Percentiles rank a stretch among this genome's conserved stretches.
These are phyloP conservation scores for Xylariaceae sp. DNA, from an alignment of 2,329 filamentous ascomycete genomes.

Conservation along the genomic window DNA sequence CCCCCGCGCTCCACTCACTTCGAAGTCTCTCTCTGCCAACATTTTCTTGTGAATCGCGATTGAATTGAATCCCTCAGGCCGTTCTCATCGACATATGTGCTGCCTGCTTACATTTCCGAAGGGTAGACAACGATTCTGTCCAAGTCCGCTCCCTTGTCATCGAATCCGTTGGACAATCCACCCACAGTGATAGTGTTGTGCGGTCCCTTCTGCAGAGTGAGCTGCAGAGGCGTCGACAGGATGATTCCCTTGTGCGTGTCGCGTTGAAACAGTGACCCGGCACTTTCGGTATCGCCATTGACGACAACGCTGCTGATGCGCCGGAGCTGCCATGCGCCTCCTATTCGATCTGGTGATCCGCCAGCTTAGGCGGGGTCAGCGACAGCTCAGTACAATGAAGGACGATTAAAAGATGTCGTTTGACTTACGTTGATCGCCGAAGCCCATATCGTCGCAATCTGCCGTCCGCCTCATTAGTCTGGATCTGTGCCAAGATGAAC, in stretches of 20 bases:
- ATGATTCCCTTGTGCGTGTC: slow-evolving; percentile 57
- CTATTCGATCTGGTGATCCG: slow-evolving; percentile 54
- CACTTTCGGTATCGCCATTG: slow-evolving; percentile 33
- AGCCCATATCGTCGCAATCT: slow-evolving; percentile 57
- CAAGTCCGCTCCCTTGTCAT: slow-evolving; percentile 53
- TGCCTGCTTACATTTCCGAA: slow-evolving; percentile 35
- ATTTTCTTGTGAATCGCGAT: no score
- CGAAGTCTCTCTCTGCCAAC: no score
- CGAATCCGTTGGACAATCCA: slow-evolving; percentile 51
- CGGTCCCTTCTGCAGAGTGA: slow-evolving; percentile 47
- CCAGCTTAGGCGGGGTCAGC: slow-evolving; percentile 32
- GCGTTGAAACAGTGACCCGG: slow-evolving; percentile 36
- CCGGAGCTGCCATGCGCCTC: slow-evolving; percentile 54
- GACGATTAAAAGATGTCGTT: background rate
- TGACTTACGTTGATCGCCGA: slow-evolving; percentile 44
- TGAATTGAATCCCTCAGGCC: background rate
- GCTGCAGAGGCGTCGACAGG: slow-evolving; percentile 49
- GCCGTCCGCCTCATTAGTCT: slow-evolving; percentile 2
- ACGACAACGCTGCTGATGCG: slow-evolving; percentile 56
- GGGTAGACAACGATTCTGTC: slow-evolving; percentile 58
- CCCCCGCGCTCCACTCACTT: no score
- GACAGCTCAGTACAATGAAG: no score
- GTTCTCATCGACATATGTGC: no score
- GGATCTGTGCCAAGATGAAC: background rate
- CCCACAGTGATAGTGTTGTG: slow-evolving; percentile 53